Percentiles rank a stretch among this genome's conserved stretches.
Conservation (phyloP, 495 filamentous ascomycete genomes). For the Trypethelium eluteriae region DNA sequence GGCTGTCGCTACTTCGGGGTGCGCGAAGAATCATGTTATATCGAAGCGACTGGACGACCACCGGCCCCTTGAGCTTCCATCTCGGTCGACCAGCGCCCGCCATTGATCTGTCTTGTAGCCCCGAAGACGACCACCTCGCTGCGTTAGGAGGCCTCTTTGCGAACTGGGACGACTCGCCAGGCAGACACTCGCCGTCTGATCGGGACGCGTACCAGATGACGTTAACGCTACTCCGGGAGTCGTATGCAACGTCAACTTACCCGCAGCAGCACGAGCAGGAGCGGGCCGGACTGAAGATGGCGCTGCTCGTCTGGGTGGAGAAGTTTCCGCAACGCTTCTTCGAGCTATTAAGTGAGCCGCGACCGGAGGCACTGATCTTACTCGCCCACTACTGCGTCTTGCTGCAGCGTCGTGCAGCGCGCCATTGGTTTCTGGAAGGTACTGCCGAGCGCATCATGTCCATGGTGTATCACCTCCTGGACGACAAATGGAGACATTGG, state of each 20-base stretch:
- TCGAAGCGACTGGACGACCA: neutral
- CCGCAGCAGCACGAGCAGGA: neutral
- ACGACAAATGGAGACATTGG: neutral
- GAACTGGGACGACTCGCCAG: neutral
- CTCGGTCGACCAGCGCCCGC: neutral
- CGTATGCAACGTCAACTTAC: neutral
- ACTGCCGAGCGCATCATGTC: neutral
- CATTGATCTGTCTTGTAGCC: constrained; percentile 1
- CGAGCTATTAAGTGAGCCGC: neutral
- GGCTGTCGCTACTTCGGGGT: neutral
- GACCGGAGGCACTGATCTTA: constrained; percentile 1
- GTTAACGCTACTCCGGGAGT: neutral
- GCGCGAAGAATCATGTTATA: neutral
- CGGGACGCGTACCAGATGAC: neutral
- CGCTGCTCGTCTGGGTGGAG: neutral
- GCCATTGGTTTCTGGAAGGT: neutral
- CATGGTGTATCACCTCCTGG: neutral
- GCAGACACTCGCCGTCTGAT: neutral
- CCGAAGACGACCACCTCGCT: neutral
- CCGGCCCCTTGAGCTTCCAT: neutral
- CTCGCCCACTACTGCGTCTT: neutral
- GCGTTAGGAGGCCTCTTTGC: neutral
- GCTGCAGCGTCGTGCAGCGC: neutral
- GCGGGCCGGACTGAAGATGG: neutral
- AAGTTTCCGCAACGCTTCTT: neutral